Evolutionary conservation across 2,329 filamentous ascomycete genomes (phyloP).

Genomic region (Phialophora macrospora): DNA sequence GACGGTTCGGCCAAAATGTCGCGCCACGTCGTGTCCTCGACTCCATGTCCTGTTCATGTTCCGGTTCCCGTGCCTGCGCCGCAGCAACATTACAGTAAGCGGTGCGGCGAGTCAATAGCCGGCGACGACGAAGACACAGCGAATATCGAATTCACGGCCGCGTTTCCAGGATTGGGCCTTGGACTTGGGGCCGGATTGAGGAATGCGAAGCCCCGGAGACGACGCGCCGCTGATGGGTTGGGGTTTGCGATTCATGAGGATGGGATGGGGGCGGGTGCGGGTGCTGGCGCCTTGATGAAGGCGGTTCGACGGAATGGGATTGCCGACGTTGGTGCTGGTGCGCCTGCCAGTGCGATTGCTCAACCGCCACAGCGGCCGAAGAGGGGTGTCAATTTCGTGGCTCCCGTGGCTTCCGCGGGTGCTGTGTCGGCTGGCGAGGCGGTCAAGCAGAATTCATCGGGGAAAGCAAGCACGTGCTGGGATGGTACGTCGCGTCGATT

Average conservation of each 20-base stretch:
- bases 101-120: not conserved
- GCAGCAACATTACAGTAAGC: not conserved
- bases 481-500: slow-evolving; percentile 4
- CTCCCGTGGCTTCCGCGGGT: not conserved
- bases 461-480: not conserved
- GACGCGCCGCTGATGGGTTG: slow-evolving; percentile 40
- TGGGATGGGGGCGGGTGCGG: not conserved
- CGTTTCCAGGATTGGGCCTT: slow-evolving; percentile 39
- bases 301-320: slow-evolving; percentile 13
- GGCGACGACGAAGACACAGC: slow-evolving; percentile 44
- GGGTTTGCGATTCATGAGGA: slow-evolving; percentile 50
- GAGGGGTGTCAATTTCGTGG: slow-evolving; percentile 41
- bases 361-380: slow-evolving; percentile 50
- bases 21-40: slow-evolving; percentile 6
- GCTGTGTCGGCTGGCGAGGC: not conserved
- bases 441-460: not conserved
- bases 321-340: slow-evolving; percentile 22
- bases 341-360: slow-evolving; percentile 31
- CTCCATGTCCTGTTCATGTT: slow-evolving; percentile 29
- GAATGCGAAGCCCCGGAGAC: slow-evolving; percentile 38
- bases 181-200: not conserved
- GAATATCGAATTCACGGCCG: slow-evolving; percentile 50
- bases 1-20: not conserved
- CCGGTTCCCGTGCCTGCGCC: not conserved
- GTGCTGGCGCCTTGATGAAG: not conserved